Evolutionary conservation across 1,139 yeast genomes (phyloP).

Genomic region (Zygoascus meyerae): DNA sequence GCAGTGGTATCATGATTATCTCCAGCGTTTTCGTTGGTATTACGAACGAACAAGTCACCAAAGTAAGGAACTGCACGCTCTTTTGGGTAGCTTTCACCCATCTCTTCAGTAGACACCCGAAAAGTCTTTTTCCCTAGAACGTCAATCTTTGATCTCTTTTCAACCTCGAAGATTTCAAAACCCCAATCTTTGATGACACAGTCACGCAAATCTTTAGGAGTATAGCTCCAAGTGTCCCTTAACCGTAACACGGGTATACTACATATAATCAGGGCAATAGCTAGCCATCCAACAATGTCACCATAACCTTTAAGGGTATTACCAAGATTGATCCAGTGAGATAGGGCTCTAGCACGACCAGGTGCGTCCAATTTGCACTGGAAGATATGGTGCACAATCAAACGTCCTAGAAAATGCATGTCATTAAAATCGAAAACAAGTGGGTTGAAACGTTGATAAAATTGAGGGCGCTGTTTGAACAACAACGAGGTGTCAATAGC

Average conservation of each 20-base stretch:
- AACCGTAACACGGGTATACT: constrained; percentile 78
- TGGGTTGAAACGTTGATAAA: constrained; percentile 48
- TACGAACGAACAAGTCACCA: constrained; percentile 65
- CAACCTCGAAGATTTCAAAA: constrained; percentile 85
- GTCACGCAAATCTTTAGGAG: constrained; percentile 55
- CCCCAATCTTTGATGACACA: constrained; percentile 83
- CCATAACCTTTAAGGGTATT: constrained; percentile 72
- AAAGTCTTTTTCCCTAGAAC: constrained; percentile 46
- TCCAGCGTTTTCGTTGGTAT: constrained; percentile 10
- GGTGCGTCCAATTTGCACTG: constrained; percentile 34
- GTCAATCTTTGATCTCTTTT: constrained; percentile 61
- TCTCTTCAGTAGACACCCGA: constrained; percentile 84
- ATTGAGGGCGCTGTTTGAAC: constrained; percentile 38
- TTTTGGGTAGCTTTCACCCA: constrained; percentile 72
- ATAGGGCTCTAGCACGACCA: constrained; percentile 59
- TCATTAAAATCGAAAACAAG: constrained; percentile 65
- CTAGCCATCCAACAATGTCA: constrained; percentile 94
- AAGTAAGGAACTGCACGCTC: constrained; percentile 82
- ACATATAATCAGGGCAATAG: constrained; percentile 77
- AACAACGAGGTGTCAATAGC: constrained; percentile 54
- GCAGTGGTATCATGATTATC: not conserved
- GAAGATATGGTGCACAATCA: constrained; percentile 68
- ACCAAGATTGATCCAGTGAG: constrained; percentile 86
- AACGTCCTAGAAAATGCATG: constrained; percentile 70
- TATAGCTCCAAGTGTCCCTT: constrained; percentile 67